Evolutionary conservation across 352 stramenopile genomes (phyloP).

Genomic region (Phytopythium helicoides): DNA sequence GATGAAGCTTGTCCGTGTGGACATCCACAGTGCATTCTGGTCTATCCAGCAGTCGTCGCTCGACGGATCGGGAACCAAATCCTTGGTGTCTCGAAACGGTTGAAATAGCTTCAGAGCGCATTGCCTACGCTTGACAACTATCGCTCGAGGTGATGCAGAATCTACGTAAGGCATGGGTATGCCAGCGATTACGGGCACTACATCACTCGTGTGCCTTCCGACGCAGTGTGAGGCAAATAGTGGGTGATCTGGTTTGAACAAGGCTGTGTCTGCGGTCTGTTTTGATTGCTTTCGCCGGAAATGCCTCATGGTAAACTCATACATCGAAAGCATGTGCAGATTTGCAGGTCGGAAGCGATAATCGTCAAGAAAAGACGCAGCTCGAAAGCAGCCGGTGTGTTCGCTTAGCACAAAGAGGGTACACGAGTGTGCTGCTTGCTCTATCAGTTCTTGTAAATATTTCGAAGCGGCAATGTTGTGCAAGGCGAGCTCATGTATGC

Average conservation of each 20-base stretch:
- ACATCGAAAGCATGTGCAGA: neutral
- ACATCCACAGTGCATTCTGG: neutral
- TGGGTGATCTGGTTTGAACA: neutral
- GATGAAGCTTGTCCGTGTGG: neutral
- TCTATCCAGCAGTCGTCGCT: neutral
- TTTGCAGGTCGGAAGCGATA: neutral
- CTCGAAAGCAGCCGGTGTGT: neutral
- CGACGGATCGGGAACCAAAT: neutral
- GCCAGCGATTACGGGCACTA: neutral
- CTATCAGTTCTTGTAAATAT: too few relatives aligned
- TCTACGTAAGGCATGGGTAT: neutral
- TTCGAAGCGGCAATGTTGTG: too few relatives aligned
- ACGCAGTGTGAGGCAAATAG: neutral
- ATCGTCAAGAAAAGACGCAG: neutral
- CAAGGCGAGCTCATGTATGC: too few relatives aligned
- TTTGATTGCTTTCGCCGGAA: neutral
- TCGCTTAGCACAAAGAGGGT: neutral
- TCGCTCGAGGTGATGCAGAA: neutral
- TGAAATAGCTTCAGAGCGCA: too few relatives aligned
- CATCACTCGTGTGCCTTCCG: neutral
- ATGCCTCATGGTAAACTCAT: neutral
- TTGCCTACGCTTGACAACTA: constrained; percentile 1
- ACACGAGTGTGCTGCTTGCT: neutral
- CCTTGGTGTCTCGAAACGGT: neutral
- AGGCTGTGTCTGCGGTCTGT: neutral